Evolutionary conservation across 257 asterid genomes (phyloP), one percentile per base, ranked within the genome.

Genomic region (Solanum microdontum): DNA sequence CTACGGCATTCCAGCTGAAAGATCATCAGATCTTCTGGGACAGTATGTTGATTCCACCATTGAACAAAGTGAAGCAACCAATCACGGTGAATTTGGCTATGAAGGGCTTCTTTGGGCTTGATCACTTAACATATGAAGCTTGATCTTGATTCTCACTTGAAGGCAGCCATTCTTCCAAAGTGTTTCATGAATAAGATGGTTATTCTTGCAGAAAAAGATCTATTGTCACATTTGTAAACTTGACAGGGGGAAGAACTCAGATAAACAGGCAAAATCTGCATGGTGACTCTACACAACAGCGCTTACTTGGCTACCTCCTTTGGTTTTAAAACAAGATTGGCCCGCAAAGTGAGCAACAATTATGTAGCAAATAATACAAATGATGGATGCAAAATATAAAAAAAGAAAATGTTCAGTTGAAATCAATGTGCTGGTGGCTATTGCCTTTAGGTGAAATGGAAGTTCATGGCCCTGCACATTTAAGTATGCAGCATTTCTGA

Each of bases 1-100:
- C 90, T 97, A 95, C 28, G 98, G 98, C 55, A 95, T 97, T 91
- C 98, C 99, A 86, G 92, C 96, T 11, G 95, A 90, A 92, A 95
- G 98, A 91, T 95, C 99, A 2, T 74, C 90, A 0, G 99, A 94
- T 91, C 97, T 97, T 30, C 84, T 84, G 75, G 94, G 88, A 33
- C 98, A 98, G 28, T 96, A 95, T 21, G 86, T 90, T 34, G 96
- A 93, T 86, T 76, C 89, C 11, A 85, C 88, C 10, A 85, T 58
- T 2, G 92, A 75, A 43, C 90, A 88, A 73, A 88, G 80, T 13
- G 92, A 88, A 66, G 87, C 90, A 7, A 28, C 58, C n/a, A 88
- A 92, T 86, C 93, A 90, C 58, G 96, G 93, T 26, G 98, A 94
- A 91, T 88, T 94, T 86, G 94, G 98, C 26, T 90, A 87, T 64